Evolutionary conservation across 1,284 basidiomycete species (phyloP), one percentile per base, ranked within the genome.

Genomic region (Cerioporus squamosus): DNA sequence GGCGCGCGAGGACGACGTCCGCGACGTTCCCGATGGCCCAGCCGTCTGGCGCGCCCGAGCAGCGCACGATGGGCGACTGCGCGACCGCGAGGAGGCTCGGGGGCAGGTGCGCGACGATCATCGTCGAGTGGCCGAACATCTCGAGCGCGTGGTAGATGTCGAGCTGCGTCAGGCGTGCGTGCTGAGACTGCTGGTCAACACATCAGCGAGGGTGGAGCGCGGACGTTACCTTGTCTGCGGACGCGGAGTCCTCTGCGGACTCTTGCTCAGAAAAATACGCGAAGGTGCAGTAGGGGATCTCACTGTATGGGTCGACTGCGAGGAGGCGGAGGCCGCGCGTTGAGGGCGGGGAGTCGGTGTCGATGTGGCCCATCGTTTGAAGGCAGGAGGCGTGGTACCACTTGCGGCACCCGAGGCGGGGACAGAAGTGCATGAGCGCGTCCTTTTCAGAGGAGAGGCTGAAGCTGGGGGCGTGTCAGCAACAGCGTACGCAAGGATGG

Each of bases 1-100:
- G 62, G 10, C 70, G 68, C 6, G 70, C 70, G 53, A 70, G 63
- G 22, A 68, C 63, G 36, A 71, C 70, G 48, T 70, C 68, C 17
- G 60, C 44, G 39, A 68, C 64, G 54, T 72, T 72, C 6, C 70
- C 70, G 38, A 62, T 57, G 7, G 66, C 59, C 51, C 66, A 70
- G 14, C 55, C 62, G 20, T 38, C 43, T 0, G 45, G 31, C 0
- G 51, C 51, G 17, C 60, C 61, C 0, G 67, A 38, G 44, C 55
- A 57, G 42, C 66, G 67, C 5, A 70, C 59, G 46, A 72, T 71
- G 8, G 68, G 68, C 31, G 51, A 55, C 33, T 67, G 61, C 4
- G 70, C 69, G 46, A 67, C 55, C 8, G 42, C 10, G 45, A 68
- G 36, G n/a, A 72, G 64, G 20, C 55, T 53, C 0, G 52, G 42